Evolutionary conservation across 176 grass and related monocot species (phyloP).

Genomic region (Bothriochloa decipiens): DNA sequence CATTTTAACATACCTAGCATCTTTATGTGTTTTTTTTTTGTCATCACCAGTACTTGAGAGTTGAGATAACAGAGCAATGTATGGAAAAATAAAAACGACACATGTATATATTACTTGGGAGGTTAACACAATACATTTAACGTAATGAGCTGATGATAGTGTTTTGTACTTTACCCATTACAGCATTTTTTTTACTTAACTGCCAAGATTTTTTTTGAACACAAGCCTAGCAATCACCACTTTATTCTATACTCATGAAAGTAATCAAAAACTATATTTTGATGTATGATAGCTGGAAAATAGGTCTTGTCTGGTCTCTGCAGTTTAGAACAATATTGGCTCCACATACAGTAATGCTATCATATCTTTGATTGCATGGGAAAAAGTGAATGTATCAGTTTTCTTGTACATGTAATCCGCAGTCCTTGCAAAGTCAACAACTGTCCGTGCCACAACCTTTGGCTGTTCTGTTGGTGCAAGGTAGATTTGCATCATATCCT

Average conservation of each 20-base stretch:
- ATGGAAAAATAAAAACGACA: neutral
- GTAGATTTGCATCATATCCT: constrained; percentile 19
- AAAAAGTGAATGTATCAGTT: neutral
- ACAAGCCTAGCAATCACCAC: neutral
- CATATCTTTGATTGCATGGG: constrained; percentile 18
- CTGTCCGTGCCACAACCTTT: neutral
- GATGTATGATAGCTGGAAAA: neutral
- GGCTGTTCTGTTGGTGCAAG: neutral
- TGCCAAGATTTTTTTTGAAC: neutral
- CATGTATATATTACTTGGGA: neutral
- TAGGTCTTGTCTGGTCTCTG: neutral
- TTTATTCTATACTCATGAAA: neutral
- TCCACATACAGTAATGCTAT: neutral
- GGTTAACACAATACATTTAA: neutral
- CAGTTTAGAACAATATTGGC: neutral
- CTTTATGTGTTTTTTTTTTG: neutral
- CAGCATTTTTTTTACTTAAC: neutral
- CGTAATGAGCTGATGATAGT: neutral
- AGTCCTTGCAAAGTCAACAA: constrained; percentile 24
- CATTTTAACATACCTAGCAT: neutral
- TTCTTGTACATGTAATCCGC: constrained; percentile 1
- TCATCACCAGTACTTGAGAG: neutral
- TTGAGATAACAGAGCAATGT: neutral
- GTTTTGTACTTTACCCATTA: neutral
- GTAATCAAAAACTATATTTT: neutral